Evolutionary conservation across 257 asterid genomes (phyloP).

Genomic region (Cruciata laevipes): DNA sequence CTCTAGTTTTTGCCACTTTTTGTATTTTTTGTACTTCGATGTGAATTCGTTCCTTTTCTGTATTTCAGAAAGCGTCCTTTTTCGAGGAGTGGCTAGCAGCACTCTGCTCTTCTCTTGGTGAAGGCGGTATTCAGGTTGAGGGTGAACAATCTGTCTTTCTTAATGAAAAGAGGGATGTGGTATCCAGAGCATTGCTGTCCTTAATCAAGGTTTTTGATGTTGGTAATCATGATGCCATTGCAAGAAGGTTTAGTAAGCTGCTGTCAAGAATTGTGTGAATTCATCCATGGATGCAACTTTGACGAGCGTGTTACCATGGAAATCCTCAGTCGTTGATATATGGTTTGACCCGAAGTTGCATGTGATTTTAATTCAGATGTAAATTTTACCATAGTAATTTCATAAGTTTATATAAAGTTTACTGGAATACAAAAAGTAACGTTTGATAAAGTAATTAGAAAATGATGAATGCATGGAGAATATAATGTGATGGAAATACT

Average conservation of each 20-base stretch:
- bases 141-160: conserved; percentile 22
- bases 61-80: conserved; percentile 61
- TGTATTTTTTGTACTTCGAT: too few species aligned
- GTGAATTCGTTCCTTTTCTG: conserved; percentile 10
- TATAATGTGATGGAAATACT: too few species aligned
- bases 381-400: too few species aligned
- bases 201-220: conserved; percentile 49
- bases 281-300: background rate
- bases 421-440: too few species aligned
- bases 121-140: conserved; percentile 32
- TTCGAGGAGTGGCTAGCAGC: conserved; percentile 68
- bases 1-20: background rate
- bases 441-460: too few species aligned
- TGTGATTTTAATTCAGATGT: too few species aligned
- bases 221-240: conserved; percentile 36
- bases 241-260: conserved; percentile 47
- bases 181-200: conserved; percentile 48
- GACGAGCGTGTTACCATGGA: background rate
- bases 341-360: too few species aligned
- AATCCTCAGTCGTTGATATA: background rate
- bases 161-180: conserved; percentile 58
- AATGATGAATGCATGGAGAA: too few species aligned
- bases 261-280: conserved; percentile 29
- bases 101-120: conserved; percentile 58
- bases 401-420: too few species aligned